Conservation (phyloP, 176 grass and related monocot genomes). For the Carex scoparia region DNA sequence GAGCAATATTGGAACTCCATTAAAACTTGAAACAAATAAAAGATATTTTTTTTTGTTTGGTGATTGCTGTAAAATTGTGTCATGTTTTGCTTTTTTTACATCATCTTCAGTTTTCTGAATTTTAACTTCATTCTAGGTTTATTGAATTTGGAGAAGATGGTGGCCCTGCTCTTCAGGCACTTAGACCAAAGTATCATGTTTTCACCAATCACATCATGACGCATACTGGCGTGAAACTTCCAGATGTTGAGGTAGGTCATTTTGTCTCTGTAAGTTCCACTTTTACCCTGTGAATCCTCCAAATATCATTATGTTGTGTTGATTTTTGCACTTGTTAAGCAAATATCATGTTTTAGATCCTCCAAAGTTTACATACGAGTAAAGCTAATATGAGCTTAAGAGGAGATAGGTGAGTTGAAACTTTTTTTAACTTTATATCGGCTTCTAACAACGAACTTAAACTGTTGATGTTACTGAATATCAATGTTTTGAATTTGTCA, state of each 20-base stretch:
- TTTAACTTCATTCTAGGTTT: constrained; percentile 15
- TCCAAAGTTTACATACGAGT: not conserved
- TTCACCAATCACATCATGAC: constrained; percentile 31
- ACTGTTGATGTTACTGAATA: not conserved
- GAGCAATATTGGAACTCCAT: not conserved
- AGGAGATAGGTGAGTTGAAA: not conserved
- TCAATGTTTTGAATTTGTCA: not conserved
- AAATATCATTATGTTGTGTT: not conserved
- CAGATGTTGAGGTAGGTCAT: constrained; percentile 28
- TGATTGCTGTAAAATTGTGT: not conserved
- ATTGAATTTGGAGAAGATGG: constrained; percentile 43
- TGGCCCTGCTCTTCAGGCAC: constrained; percentile 28
- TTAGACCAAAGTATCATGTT: constrained; percentile 30
- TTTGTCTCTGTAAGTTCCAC: not conserved
- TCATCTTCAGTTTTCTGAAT: not conserved
- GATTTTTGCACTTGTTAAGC: not conserved
- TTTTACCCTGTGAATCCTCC: not conserved
- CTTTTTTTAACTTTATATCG: not conserved
- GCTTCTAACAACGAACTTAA: not conserved
- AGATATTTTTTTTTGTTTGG: not conserved
- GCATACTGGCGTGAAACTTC: constrained; percentile 26
- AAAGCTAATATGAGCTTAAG: not conserved
- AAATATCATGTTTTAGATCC: not conserved
- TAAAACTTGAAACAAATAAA: not conserved
- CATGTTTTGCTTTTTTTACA: not conserved